These are phyloP conservation scores for Talaromyces nanjingensis DNA, from an alignment of 495 filamentous ascomycete species.

Conservation along the genomic window DNA sequence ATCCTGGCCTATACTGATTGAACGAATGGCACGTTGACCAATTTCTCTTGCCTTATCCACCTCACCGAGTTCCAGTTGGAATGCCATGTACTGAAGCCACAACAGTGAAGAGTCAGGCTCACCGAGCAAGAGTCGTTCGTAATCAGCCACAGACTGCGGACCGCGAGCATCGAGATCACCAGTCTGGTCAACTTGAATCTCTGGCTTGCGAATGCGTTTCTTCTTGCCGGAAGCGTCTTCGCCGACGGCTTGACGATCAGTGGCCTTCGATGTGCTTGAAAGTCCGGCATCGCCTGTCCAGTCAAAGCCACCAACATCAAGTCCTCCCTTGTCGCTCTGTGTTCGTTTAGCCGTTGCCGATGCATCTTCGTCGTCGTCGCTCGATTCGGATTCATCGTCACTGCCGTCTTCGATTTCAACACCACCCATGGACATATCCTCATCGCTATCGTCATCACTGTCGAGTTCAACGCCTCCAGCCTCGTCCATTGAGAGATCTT, in stretches of 20 bases:
- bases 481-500: constrained; percentile 13
- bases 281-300: constrained; percentile 59
- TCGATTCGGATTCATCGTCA: constrained; percentile 36
- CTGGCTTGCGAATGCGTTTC: constrained; percentile 70
- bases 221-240: constrained; percentile 51
- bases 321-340: constrained; percentile 37
- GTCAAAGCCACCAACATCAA: constrained; percentile 78
- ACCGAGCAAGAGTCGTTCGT: constrained; percentile 85
- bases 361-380: constrained; percentile 28
- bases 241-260: constrained; percentile 41
- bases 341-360: constrained; percentile 18
- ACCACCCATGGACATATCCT: constrained; percentile 39
- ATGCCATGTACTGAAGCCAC: constrained; percentile 96
- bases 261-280: constrained; percentile 6
- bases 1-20: constrained; percentile 80
- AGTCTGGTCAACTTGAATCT: constrained; percentile 79
- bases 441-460: constrained; percentile 38
- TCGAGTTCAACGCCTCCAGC: constrained; percentile 34
- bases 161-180: constrained; percentile 82
- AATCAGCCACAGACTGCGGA: constrained; percentile 86
- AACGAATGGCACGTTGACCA: constrained; percentile 80
- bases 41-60: constrained; percentile 77
- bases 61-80: constrained; percentile 88
- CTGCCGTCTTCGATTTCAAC: constrained; percentile 41
- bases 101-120: constrained; percentile 82